A percentile compares a stretch with the other conserved stretches of the same genome.
phyloP scores from a whole-genome alignment of 169 alveolate species.

The Cardiosporidium cionae region DNA sequence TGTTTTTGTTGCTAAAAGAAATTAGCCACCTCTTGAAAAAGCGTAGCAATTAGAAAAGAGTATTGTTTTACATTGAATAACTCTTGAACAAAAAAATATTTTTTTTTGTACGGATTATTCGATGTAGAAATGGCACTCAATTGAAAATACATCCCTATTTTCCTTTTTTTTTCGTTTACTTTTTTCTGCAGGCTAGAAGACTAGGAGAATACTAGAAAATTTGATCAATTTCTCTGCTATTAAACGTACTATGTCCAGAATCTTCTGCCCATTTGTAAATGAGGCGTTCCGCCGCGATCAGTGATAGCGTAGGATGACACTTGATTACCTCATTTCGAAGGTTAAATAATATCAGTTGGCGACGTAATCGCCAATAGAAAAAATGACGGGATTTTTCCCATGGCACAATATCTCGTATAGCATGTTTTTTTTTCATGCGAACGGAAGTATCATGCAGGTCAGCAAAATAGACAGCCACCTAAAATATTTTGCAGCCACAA shows the following conservation, averaged over 20 bases:
- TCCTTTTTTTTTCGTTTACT: neutral
- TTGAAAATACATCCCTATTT: neutral
- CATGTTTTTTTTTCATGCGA: conserved; percentile 56
- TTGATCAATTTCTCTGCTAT: neutral
- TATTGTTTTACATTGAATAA: neutral
- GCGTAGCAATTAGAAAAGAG: too few relatives aligned
- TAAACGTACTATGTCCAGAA: conserved; percentile 7
- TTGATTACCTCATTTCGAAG: conserved; percentile 30
- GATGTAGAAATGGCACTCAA: neutral
- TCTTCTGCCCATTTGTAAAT: conserved; percentile 23
- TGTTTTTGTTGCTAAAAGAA: neutral
- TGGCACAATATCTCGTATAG: conserved; percentile 49
- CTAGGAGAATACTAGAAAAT: neutral
- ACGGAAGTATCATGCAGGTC: conserved; percentile 60
- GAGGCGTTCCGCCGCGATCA: conserved; percentile 1
- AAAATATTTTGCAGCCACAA: neutral
- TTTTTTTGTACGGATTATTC: neutral
- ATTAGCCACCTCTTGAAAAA: too few relatives aligned
- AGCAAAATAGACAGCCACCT: conserved; percentile 57
- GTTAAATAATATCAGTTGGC: conserved; percentile 45
- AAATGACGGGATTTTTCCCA: conserved; percentile 55
- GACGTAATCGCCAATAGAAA: conserved; percentile 50
- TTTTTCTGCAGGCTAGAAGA: neutral
- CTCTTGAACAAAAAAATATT: neutral
- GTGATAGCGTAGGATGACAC: conserved; percentile 3